These are phyloP conservation scores for Crithidia fasciculata DNA, from an alignment of 208 protist genomes.

Conservation along the genomic window DNA sequence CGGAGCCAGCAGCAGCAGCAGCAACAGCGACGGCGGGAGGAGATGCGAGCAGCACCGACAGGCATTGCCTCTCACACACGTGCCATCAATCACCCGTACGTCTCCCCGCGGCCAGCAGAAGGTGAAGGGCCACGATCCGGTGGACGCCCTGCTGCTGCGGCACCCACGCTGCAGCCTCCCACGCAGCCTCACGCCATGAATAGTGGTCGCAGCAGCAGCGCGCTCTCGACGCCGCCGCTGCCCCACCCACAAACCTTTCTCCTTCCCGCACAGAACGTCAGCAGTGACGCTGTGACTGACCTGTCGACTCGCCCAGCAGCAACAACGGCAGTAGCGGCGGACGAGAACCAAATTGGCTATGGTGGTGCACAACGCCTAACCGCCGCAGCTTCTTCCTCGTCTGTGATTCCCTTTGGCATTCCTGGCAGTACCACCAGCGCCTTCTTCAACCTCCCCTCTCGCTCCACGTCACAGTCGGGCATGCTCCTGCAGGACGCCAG, in stretches of 20 bases:
- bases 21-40: not conserved
- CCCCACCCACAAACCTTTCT: not conserved
- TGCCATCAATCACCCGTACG: not conserved
- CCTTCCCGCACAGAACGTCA: not conserved
- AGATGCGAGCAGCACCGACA: not conserved
- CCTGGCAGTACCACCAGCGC: not conserved
- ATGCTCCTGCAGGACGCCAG: not conserved
- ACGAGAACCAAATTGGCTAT: too few relatives aligned
- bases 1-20: not conserved
- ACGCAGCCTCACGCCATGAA: not conserved
- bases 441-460: not conserved
- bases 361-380: too few relatives aligned
- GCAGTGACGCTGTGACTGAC: not conserved
- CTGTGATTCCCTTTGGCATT: not conserved
- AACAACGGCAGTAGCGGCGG: not conserved
- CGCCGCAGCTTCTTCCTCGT: not conserved
- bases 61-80: too few relatives aligned
- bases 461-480: slow-evolving; percentile 6
- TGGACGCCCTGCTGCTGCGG: slow-evolving; percentile 10
- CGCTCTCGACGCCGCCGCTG: slow-evolving; percentile 2
- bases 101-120: not conserved
- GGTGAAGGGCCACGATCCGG: not conserved
- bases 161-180: not conserved
- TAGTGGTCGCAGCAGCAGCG: slow-evolving; percentile 17
- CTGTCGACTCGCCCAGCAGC: not conserved